Evolutionary conservation across 805 yeast genomes (phyloP).

Genomic region (Cyberlindnera petersonii): DNA sequence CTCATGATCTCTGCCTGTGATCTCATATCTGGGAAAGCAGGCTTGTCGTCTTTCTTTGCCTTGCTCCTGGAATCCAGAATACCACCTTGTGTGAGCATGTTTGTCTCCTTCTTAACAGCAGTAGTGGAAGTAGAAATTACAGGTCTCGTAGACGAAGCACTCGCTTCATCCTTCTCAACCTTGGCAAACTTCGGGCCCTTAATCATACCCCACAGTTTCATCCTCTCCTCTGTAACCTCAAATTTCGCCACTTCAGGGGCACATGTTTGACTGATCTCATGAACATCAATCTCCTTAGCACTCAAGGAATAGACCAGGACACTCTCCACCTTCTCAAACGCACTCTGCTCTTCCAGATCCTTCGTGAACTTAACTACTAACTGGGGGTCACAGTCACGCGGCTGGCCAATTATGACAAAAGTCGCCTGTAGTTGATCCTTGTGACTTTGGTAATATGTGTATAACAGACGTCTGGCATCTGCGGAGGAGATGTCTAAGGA

Average conservation of each 20-base stretch:
- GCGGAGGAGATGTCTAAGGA: conserved; percentile 35
- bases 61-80: conserved; percentile 5
- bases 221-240: conserved; percentile 12
- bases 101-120: not conserved
- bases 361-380: conserved; percentile 23
- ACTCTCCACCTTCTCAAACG: conserved; percentile 31
- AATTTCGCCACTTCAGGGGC: conserved; percentile 12
- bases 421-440: conserved; percentile 36
- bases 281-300: conserved; percentile 17
- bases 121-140: not conserved
- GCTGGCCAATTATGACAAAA: conserved; percentile 38
- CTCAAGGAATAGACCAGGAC: conserved; percentile 40
- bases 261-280: conserved; percentile 17
- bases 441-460: conserved; percentile 36
- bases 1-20: conserved; percentile 3
- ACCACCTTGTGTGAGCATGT: conserved; percentile 3
- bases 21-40: conserved; percentile 14
- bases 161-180: conserved; percentile 1
- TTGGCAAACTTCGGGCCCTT: conserved; percentile 23
- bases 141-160: not conserved
- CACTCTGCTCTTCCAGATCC: conserved; percentile 25
- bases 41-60: conserved; percentile 6
- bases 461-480: conserved; percentile 38
- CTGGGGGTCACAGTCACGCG: conserved; percentile 12
- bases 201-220: conserved; percentile 24